Base-by-base conservation (phyloP, 345 rosid species). In the Eucalyptus marginata region DNA sequence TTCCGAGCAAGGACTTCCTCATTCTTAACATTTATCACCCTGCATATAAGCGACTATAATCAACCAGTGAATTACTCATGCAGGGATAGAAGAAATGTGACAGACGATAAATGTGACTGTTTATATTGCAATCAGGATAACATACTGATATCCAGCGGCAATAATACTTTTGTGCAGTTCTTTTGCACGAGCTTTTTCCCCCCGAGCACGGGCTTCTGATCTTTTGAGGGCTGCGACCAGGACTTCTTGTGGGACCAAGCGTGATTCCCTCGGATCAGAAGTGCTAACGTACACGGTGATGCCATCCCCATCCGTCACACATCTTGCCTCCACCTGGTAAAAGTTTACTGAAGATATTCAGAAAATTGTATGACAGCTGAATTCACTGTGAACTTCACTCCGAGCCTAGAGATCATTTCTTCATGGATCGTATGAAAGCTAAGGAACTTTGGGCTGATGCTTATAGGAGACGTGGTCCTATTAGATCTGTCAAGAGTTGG, bases 261-360 rank as follows among this genome's bases (percentile, higher is more conserved):
- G 89, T 27, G 98, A 93, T 90, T 96, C 99, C 40, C 93, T 86
- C 3, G 96, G 94, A 33, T 94, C 95, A 31, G 93, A 88, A 15
- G 92, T 81, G 91, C 93, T 93, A 46, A 97, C 99, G 58, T 94
- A 98, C 59, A 95, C 98, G 7, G 94, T 90, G 52, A 98, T 89
- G 2, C 96, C 94, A 87, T 98, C 99, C 49, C 99, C 99, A 93
- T 98, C 99, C 13, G 97, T 76, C 62, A 98, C 93, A 46, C 95
- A 93, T 88, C 90, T 96, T 81, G 94, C 92, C 91, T 95, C 98
- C 90, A 98, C 97, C 99, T 98, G 91, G 91, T 91, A 90, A 86
- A 90, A 76, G 49, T 31, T 66, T 46, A 31, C 20, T 83, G 64
- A 88, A 81, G 44, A 89, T 44, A 66, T n/a, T 54, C 43, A 56